These are phyloP conservation scores for Ceratocystis colombiana DNA, from an alignment of 2,329 filamentous ascomycete genomes.

Conservation along the genomic window DNA sequence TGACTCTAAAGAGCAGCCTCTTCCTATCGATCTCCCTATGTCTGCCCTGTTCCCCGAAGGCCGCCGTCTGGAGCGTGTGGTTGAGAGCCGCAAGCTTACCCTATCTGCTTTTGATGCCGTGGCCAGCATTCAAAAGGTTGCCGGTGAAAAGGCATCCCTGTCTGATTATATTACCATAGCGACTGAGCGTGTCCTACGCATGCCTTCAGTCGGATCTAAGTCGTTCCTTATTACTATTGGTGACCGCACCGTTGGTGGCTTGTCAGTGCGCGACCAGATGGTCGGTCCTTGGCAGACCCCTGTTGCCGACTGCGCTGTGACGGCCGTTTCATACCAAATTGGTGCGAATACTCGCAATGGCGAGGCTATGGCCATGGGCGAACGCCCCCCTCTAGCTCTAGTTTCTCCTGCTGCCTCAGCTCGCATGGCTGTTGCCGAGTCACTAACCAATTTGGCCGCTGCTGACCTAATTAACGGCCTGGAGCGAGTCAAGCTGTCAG, in stretches of 20 bases:
- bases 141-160: constrained; percentile 45
- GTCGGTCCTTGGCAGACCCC: constrained; percentile 94
- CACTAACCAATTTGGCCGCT: constrained; percentile 84
- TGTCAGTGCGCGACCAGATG: constrained; percentile 86
- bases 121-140: constrained; percentile 54
- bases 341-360: constrained; percentile 61
- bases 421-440: constrained; percentile 91
- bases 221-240: constrained; percentile 95
- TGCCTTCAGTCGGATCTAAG: constrained; percentile 92
- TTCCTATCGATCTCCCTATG: constrained; percentile 83
- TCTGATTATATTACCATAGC: constrained; percentile 52
- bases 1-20: constrained; percentile 62
- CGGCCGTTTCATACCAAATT: constrained; percentile 64
- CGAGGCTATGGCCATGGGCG: constrained; percentile 97
- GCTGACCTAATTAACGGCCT: constrained; percentile 60
- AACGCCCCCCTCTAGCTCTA: constrained; percentile 78
- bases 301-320: constrained; percentile 88
- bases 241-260: constrained; percentile 80
- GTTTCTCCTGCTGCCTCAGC: constrained; percentile 86
- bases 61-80: constrained; percentile 66
- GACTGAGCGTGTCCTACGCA: constrained; percentile 66
- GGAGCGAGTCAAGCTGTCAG: constrained; percentile 73
- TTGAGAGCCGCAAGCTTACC: constrained; percentile 56
- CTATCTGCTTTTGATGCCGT: constrained; percentile 63
- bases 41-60: constrained; percentile 78